Evolutionary conservation across 169 alveolate species (phyloP).

Genomic region (Fabrea salina): DNA sequence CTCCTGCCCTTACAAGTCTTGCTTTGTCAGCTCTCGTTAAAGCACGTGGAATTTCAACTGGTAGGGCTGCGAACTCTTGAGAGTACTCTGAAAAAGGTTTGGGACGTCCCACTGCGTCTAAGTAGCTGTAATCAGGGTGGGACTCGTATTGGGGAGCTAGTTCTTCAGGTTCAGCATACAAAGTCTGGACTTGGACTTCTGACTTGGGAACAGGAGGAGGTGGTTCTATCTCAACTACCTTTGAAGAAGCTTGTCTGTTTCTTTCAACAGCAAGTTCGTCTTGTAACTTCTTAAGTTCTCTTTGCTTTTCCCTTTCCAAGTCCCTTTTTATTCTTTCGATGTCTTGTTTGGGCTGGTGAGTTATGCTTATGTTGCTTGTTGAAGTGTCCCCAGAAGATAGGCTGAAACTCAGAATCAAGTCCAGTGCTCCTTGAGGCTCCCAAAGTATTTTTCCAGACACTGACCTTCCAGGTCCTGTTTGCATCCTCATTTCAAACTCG

Average conservation of each 20-base stretch:
- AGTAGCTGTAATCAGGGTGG: not conserved
- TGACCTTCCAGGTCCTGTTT: conserved; percentile 14
- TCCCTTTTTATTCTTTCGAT: not conserved
- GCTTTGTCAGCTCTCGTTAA: conserved; percentile 24
- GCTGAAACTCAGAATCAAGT: too few relatives aligned
- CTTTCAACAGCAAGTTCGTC: not conserved
- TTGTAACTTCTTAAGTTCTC: not conserved
- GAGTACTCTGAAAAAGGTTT: not conserved
- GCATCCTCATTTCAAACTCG: not conserved
- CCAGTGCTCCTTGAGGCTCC: too few relatives aligned
- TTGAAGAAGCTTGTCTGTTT: not conserved
- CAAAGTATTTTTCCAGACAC: conserved; percentile 26
- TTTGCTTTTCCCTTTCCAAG: not conserved
- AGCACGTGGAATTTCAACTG: not conserved
- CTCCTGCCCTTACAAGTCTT: conserved; percentile 9
- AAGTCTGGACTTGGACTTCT: not conserved
- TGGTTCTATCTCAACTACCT: not conserved
- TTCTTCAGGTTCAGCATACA: not conserved
- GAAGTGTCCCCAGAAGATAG: not conserved
- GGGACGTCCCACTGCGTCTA: not conserved
- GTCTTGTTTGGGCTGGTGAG: not conserved
- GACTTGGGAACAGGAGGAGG: not conserved
- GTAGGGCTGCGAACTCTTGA: not conserved
- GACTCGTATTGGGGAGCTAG: not conserved
- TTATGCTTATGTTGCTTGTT: not conserved